A percentile compares a stretch with the other conserved stretches of the same genome.
Conservation (phyloP, 192 early-diverging fungal genomes). For the Glomus cerebriforme region DNA sequence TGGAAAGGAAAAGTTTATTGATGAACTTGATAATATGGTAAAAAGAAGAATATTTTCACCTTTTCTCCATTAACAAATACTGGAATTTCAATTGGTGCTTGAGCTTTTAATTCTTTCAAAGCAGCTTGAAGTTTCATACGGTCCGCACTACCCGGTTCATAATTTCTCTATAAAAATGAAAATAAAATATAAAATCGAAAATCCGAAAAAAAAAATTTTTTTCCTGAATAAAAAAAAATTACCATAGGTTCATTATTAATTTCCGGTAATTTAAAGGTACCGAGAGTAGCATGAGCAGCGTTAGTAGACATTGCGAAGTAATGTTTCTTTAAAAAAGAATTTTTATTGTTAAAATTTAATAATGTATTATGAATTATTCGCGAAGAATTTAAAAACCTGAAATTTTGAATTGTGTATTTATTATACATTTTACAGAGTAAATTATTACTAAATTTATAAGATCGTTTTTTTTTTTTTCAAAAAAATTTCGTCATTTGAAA, state of each 20-base stretch:
- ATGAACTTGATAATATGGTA: neutral
- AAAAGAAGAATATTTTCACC: slow-evolving; percentile 42
- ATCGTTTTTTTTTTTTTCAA: too few species aligned
- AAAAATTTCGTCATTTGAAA: too few species aligned
- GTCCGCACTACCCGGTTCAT: slow-evolving; percentile 75
- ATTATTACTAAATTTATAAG: too few species aligned
- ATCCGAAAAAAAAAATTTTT: neutral
- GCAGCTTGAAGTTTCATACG: slow-evolving; percentile 73
- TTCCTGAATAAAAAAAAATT: slow-evolving; percentile 3
- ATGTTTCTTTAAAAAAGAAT: neutral
- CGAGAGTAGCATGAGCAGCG: slow-evolving; percentile 58
- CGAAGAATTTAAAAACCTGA: neutral
- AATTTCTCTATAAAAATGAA: slow-evolving; percentile 71
- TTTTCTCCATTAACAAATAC: slow-evolving; percentile 84
- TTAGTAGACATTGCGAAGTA: neutral
- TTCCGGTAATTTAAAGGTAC: slow-evolving; percentile 77
- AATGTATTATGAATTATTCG: neutral
- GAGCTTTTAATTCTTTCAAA: slow-evolving; percentile 70
- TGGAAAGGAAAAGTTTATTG: neutral
- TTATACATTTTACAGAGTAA: too few species aligned
- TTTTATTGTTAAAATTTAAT: neutral
- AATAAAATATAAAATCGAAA: too few species aligned
- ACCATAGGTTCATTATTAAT: slow-evolving; percentile 89
- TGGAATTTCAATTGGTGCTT: slow-evolving; percentile 77
- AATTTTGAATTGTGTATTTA: too few species aligned